A percentile compares a stretch with the other conserved stretches of the same genome.
phyloP scores from a whole-genome alignment of 2,329 filamentous ascomycete species.

The Lecanoromycetidae sp. region DNA sequence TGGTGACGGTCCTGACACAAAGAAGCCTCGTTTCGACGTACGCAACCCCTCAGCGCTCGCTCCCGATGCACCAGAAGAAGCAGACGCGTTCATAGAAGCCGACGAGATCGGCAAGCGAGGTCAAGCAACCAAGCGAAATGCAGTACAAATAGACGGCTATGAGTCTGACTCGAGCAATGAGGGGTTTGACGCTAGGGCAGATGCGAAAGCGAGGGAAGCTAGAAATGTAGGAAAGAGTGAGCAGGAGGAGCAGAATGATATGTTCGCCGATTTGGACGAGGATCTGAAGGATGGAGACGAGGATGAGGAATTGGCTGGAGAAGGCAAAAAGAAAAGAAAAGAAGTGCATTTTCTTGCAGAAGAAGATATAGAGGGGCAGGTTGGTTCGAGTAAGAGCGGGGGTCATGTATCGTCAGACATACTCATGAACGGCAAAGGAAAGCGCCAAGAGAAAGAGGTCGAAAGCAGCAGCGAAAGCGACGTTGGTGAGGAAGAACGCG shows the following conservation, averaged over 20 bases:
- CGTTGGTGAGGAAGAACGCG: slow-evolving; percentile 54
- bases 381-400: slow-evolving; percentile 58
- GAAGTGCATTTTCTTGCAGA: slow-evolving; percentile 48
- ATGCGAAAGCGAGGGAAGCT: slow-evolving; percentile 42
- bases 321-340: slow-evolving; percentile 49
- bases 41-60: slow-evolving; percentile 89
- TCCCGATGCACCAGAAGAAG: slow-evolving; percentile 62
- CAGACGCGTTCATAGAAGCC: slow-evolving; percentile 69
- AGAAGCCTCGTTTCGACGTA: slow-evolving; percentile 84
- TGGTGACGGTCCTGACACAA: slow-evolving; percentile 39
- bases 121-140: slow-evolving; percentile 71
- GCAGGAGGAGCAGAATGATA: slow-evolving; percentile 46
- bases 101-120: slow-evolving; percentile 75
- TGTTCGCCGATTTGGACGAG: slow-evolving; percentile 65
- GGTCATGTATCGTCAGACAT: slow-evolving; percentile 54
- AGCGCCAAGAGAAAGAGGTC: slow-evolving; percentile 43
- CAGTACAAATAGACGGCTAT: slow-evolving; percentile 93
- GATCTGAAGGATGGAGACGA: slow-evolving; percentile 44
- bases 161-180: slow-evolving; percentile 89
- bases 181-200: slow-evolving; percentile 66
- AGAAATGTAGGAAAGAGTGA: slow-evolving; percentile 21
- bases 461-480: slow-evolving; percentile 47
- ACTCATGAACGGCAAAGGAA: slow-evolving; percentile 39
- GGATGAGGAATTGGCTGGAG: slow-evolving; percentile 35
- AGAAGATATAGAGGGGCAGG: slow-evolving; percentile 67